These are phyloP conservation scores for Epichloe brachyelytri DNA, from an alignment of 2,329 filamentous ascomycete genomes.

Conservation along the genomic window DNA sequence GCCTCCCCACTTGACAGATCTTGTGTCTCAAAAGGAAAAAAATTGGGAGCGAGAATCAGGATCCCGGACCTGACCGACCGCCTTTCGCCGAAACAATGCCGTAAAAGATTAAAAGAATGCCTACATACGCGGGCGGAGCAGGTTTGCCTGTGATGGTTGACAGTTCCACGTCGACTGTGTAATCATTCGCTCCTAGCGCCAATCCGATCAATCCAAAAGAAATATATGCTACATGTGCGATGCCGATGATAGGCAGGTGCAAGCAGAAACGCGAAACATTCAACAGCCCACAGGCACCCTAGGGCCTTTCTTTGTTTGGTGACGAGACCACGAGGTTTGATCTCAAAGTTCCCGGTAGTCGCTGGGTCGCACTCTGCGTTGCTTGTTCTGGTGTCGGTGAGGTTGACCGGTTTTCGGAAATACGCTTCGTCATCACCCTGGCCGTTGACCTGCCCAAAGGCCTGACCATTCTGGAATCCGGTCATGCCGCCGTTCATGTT, in stretches of 20 bases:
- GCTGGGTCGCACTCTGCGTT: slow-evolving; percentile 68
- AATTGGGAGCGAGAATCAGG: neutral
- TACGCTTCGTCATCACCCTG: slow-evolving; percentile 80
- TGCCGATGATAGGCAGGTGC: too few species aligned
- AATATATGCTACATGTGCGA: neutral
- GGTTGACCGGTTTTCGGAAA: slow-evolving; percentile 91
- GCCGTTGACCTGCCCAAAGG: slow-evolving; percentile 30
- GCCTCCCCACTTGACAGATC: neutral
- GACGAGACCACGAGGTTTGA: neutral
- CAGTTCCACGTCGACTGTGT: neutral
- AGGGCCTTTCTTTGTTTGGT: neutral
- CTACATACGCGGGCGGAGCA: neutral
- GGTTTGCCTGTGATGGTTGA: neutral
- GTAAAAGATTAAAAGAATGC: neutral
- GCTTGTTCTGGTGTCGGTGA: slow-evolving; percentile 73
- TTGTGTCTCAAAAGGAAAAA: neutral
- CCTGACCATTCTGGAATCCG: slow-evolving; percentile 22
- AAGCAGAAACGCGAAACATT: too few species aligned
- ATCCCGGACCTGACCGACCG: neutral
- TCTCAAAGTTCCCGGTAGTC: slow-evolving; percentile 74
- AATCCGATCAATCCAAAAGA: neutral
- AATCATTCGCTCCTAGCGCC: neutral
- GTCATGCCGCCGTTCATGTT: slow-evolving; percentile 19
- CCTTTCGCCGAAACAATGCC: slow-evolving; percentile 1
- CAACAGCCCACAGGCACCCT: too few species aligned